A percentile compares a stretch with the other conserved stretches of the same genome.
Conservation (phyloP, 192 early-diverging fungal genomes). For the Geosiphon pyriformis region DNA sequence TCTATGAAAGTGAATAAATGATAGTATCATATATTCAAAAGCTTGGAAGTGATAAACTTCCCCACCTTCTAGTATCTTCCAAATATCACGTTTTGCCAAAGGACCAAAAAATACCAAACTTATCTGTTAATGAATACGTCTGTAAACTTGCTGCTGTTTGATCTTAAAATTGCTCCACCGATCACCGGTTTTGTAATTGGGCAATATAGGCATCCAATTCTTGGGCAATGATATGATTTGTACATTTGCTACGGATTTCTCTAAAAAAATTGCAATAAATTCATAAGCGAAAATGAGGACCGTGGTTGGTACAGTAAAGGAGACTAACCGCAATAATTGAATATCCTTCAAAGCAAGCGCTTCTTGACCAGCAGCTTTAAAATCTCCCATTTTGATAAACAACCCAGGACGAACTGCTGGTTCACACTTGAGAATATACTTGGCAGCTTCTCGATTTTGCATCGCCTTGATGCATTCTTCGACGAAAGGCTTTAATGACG, state of each 20-base stretch:
- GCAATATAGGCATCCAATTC: slow-evolving; percentile 40
- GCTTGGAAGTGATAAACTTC: too few relatives aligned
- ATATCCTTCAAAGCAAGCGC: slow-evolving; percentile 59
- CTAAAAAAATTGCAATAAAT: slow-evolving; percentile 17
- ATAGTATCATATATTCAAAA: too few relatives aligned
- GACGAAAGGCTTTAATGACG: slow-evolving; percentile 56
- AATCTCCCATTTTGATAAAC: slow-evolving; percentile 68
- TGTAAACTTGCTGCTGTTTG: too few relatives aligned
- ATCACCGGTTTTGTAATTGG: slow-evolving; percentile 24
- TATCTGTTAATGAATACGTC: too few relatives aligned
- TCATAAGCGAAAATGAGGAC: background rate
- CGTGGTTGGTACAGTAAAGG: background rate
- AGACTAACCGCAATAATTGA: slow-evolving; percentile 52
- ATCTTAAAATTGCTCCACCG: too few relatives aligned
- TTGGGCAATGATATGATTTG: slow-evolving; percentile 40
- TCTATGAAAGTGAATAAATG: too few relatives aligned
- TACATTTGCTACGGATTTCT: slow-evolving; percentile 39
- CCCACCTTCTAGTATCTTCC: too few relatives aligned
- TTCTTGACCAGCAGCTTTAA: slow-evolving; percentile 66
- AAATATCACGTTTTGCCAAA: too few relatives aligned
- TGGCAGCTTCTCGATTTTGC: slow-evolving; percentile 68
- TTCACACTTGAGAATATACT: slow-evolving; percentile 73
- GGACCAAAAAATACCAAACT: too few relatives aligned
- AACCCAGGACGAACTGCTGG: slow-evolving; percentile 49
- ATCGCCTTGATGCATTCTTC: slow-evolving; percentile 73